Evolutionary conservation across 257 asterid species (phyloP).

Genomic region (Craterostigma plantagineum): DNA sequence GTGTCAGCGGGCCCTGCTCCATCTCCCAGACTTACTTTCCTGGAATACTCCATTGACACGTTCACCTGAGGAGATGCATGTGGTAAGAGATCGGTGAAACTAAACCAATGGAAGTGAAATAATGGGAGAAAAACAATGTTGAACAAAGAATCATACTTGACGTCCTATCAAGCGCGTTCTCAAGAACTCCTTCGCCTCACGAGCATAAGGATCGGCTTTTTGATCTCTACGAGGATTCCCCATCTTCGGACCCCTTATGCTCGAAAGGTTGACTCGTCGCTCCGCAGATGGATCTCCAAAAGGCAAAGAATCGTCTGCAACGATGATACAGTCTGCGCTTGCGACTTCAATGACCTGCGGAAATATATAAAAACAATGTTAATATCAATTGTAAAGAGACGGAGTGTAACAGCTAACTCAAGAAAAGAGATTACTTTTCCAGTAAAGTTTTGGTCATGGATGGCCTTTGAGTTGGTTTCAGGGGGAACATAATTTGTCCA

Average conservation of each 20-base stretch:
- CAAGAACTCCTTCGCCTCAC: conserved; percentile 89
- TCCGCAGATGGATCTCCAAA: conserved; percentile 93
- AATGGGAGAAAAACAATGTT: not conserved
- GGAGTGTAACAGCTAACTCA: not conserved
- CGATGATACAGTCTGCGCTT: conserved; percentile 77
- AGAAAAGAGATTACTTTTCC: conserved; percentile 48
- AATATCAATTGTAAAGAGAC: not conserved
- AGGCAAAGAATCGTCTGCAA: conserved; percentile 82
- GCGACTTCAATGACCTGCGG: conserved; percentile 84
- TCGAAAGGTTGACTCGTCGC: conserved; percentile 86
- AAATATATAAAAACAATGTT: conserved; percentile 6
- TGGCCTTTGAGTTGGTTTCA: conserved; percentile 75
- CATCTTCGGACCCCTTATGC: conserved; percentile 87
- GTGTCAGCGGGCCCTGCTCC: conserved; percentile 59
- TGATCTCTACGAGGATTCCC: conserved; percentile 93
- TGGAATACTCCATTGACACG: conserved; percentile 92
- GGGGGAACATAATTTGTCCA: conserved; percentile 92
- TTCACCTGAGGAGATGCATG: conserved; percentile 37
- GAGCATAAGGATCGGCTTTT: conserved; percentile 91
- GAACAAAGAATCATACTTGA: conserved; percentile 32
- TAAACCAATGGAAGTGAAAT: not conserved
- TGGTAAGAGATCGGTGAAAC: conserved; percentile 8
- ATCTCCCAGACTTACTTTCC: conserved; percentile 60
- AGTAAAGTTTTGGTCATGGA: conserved; percentile 83
- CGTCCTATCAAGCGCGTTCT: conserved; percentile 83